phyloP scores from a whole-genome alignment of 2,329 filamentous ascomycete species.

The Aureobasidium sp. region DNA sequence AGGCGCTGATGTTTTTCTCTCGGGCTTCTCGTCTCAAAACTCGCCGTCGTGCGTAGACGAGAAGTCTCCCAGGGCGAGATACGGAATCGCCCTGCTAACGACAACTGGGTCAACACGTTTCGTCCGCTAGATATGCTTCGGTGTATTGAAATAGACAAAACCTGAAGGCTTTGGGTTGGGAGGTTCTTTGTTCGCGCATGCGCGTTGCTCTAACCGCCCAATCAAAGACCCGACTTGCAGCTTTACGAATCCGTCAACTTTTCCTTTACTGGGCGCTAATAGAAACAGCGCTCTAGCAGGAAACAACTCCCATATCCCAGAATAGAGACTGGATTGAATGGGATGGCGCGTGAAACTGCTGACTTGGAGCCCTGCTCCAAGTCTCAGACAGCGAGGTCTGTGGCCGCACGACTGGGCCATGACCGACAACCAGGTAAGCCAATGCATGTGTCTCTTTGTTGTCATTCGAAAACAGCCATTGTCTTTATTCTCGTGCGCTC shows the following conservation, averaged over 20 bases:
- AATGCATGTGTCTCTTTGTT: constrained; percentile 8
- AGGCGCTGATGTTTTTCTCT: constrained; percentile 7
- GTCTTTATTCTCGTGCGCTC: constrained; percentile 22
- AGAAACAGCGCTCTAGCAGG: constrained; percentile 24
- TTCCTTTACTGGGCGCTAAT: constrained; percentile 21
- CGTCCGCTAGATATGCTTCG: background rate
- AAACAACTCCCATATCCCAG: constrained; percentile 29
- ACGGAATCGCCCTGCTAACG: constrained; percentile 12
- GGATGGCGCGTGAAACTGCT: constrained; percentile 33
- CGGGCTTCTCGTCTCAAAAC: constrained; percentile 11
- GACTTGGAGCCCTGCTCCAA: constrained; percentile 28
- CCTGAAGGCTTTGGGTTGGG: constrained; percentile 3
- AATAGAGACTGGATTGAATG: constrained; percentile 36
- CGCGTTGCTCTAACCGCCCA: constrained; percentile 4
- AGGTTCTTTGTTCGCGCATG: constrained; percentile 13
- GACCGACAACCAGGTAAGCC: constrained; percentile 24
- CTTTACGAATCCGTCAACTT: constrained; percentile 9
- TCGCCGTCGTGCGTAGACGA: constrained; percentile 5
- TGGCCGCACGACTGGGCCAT: constrained; percentile 26
- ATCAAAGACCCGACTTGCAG: constrained; percentile 11
- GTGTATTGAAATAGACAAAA: background rate
- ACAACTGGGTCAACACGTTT: constrained; percentile 6
- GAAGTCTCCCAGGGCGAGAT: constrained; percentile 11
- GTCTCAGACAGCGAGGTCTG: constrained; percentile 25
- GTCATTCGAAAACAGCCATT: constrained; percentile 31